Evolutionary conservation across 331 rosid genomes (phyloP).

Genomic region (Malus hybrid): DNA sequence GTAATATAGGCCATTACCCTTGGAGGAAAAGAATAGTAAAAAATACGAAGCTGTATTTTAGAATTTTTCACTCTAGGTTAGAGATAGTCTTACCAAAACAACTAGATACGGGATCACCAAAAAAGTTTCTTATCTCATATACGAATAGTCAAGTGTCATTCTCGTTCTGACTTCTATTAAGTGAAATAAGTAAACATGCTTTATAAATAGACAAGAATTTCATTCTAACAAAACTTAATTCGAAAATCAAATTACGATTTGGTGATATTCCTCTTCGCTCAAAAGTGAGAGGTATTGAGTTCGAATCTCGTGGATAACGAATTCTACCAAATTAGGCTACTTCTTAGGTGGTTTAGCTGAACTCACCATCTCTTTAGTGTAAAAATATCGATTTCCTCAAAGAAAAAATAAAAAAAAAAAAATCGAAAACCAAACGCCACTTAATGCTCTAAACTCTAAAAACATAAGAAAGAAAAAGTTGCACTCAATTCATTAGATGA

Average conservation of each 20-base stretch:
- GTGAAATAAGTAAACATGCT: background rate
- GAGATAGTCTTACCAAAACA: no score
- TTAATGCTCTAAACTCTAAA: background rate
- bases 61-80: no score
- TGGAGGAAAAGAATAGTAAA: no score
- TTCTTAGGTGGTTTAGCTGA: no score
- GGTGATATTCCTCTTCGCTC: no score
- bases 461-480: background rate
- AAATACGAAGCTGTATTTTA: no score
- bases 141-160: background rate
- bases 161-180: background rate
- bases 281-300: fast-evolving
- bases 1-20: no score
- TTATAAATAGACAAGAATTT: background rate
- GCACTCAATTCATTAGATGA: background rate
- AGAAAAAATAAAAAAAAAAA: no score
- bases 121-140: background rate
- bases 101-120: background rate
- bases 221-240: background rate
- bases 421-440: background rate
- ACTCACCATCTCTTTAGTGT: fast-evolving
- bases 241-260: no score
- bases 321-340: no score
- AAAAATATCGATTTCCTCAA: no score
- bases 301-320: no score